Conservation (phyloP, 2,329 filamentous ascomycete genomes). For the Ophiosphaerella narmari region DNA sequence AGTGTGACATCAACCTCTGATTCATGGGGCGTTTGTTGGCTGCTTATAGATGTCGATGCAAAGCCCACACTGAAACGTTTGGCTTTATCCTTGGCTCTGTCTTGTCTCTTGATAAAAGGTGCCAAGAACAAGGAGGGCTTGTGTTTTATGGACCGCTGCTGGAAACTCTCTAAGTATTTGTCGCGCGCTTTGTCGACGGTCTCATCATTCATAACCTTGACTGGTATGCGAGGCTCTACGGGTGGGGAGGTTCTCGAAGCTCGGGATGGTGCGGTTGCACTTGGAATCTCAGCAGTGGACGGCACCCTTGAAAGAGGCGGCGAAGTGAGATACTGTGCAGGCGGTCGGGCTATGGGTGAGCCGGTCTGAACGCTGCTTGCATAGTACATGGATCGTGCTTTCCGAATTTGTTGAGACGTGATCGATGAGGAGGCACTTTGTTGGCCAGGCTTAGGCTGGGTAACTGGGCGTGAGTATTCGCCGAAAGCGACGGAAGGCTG, state of each 20-base stretch:
- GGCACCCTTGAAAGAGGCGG: slow-evolving; percentile 15
- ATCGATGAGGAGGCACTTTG: slow-evolving; percentile 30
- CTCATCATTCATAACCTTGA: slow-evolving; percentile 28
- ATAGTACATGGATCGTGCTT: slow-evolving; percentile 47
- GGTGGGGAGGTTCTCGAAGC: slow-evolving; percentile 23
- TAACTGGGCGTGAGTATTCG: slow-evolving; percentile 31
- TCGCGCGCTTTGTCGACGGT: slow-evolving; percentile 45
- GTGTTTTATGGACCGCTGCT: slow-evolving; percentile 47
- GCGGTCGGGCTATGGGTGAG: slow-evolving; percentile 41
- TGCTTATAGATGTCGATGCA: slow-evolving; percentile 15
- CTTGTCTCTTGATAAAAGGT: slow-evolving; percentile 51
- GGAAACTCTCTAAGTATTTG: slow-evolving; percentile 48
- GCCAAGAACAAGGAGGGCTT: slow-evolving; percentile 51
- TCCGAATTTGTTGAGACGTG: slow-evolving; percentile 43
- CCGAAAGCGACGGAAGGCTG: slow-evolving; percentile 27
- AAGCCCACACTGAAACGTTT: slow-evolving; percentile 19
- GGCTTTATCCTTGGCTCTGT: slow-evolving; percentile 29
- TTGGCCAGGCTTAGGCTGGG: slow-evolving; percentile 30
- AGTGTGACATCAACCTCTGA: slow-evolving; percentile 13
- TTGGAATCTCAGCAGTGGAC: slow-evolving; percentile 3
- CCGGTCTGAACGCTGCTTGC: slow-evolving; percentile 45
- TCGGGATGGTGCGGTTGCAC: slow-evolving; percentile 6
- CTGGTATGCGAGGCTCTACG: slow-evolving; percentile 28
- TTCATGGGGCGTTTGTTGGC: slow-evolving; percentile 12
- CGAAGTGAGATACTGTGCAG: slow-evolving; percentile 38